phyloP scores from a whole-genome alignment of 305 asterid genomes.

The Rubia peregrina region DNA sequence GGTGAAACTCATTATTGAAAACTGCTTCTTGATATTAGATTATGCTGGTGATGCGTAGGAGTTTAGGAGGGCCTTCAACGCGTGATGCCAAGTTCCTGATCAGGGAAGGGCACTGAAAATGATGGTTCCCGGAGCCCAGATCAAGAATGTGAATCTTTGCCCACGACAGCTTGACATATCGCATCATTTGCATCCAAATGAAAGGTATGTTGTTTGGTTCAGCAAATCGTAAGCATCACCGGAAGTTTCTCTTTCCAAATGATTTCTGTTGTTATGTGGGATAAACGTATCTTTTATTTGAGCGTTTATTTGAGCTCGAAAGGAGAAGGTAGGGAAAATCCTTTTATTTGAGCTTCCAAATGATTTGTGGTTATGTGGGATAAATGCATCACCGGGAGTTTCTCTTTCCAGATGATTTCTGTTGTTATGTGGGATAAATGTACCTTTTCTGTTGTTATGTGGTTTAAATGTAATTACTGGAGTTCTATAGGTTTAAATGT shows the following conservation, averaged over 20 bases:
- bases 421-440: not conserved
- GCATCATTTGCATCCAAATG: slow-evolving; percentile 53
- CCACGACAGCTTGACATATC: slow-evolving; percentile 30
- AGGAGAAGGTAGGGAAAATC: too few species aligned
- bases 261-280: not conserved
- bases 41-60: slow-evolving; percentile 36
- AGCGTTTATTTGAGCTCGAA: slow-evolving; percentile 8
- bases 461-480: too few species aligned
- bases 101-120: slow-evolving; percentile 46
- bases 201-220: slow-evolving; percentile 37
- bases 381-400: slow-evolving; percentile 35
- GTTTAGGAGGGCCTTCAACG: slow-evolving; percentile 25
- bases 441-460: too few species aligned
- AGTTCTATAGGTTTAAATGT: too few species aligned
- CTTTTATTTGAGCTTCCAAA: too few species aligned
- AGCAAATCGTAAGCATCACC: slow-evolving; percentile 37
- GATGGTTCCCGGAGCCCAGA: slow-evolving; percentile 40
- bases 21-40: slow-evolving; percentile 28
- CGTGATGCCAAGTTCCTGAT: slow-evolving; percentile 25
- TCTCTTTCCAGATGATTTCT: too few species aligned
- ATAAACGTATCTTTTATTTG: slow-evolving; percentile 20
- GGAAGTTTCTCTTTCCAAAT: not conserved
- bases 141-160: slow-evolving; percentile 45
- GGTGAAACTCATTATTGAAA: slow-evolving; percentile 19
- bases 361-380: too few species aligned